Percentiles rank a stretch among this genome's conserved stretches.
These are phyloP conservation scores for Candida caryicola DNA, from an alignment of 805 yeast genomes.

Conservation along the genomic window DNA sequence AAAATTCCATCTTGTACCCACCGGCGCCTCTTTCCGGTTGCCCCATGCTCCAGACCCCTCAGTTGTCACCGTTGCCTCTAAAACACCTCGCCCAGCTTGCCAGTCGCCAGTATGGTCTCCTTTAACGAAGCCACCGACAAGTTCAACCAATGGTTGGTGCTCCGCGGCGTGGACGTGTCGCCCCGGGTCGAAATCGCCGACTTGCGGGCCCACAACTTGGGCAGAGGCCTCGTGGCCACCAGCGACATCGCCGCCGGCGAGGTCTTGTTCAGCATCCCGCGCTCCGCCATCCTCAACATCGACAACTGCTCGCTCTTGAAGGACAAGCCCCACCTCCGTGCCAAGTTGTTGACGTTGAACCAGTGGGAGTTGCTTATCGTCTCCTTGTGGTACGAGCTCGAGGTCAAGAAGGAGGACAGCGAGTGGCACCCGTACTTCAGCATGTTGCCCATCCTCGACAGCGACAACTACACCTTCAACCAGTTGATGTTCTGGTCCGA, in stretches of 20 bases:
- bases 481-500: conserved; percentile 80
- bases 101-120: too few relatives aligned
- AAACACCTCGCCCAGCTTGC: too few relatives aligned
- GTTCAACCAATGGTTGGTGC: conserved; percentile 28
- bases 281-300: conserved; percentile 54
- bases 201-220: conserved; percentile 56
- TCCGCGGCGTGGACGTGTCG: conserved; percentile 45
- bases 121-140: conserved; percentile 4
- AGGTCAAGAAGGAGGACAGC: conserved; percentile 43
- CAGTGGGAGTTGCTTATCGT: conserved; percentile 82
- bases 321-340: conserved; percentile 28
- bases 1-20: too few relatives aligned
- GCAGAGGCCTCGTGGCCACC: conserved; percentile 72
- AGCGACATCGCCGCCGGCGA: conserved; percentile 63
- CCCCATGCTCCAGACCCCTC: too few relatives aligned
- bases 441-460: conserved; percentile 56
- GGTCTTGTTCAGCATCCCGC: conserved; percentile 66
- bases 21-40: too few relatives aligned
- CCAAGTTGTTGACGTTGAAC: conserved; percentile 40
- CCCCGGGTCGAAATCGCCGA: conserved; percentile 61
- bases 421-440: conserved; percentile 70
- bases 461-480: conserved; percentile 42
- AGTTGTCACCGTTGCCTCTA: too few relatives aligned
- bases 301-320: conserved; percentile 48
- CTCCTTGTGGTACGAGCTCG: conserved; percentile 59